Conservation (phyloP, 2,329 filamentous ascomycete genomes). For the Talaromyces islandicus region DNA sequence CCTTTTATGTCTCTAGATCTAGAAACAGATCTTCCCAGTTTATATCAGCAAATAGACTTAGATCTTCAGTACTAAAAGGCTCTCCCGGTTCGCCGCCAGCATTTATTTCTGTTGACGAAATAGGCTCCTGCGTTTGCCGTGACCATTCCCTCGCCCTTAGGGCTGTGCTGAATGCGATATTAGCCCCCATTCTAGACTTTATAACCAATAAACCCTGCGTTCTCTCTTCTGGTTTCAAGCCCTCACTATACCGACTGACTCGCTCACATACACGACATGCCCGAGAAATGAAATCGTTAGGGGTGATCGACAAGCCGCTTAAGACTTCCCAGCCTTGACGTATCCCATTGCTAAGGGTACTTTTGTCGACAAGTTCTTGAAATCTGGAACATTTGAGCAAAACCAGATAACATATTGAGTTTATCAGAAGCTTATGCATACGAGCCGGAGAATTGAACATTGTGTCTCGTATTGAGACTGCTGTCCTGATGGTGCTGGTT, state of each 20-base stretch:
- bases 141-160: background rate
- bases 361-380: background rate
- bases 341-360: background rate
- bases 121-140: background rate
- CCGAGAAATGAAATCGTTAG: slow-evolving; percentile 1
- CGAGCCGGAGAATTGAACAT: background rate
- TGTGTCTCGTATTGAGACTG: background rate
- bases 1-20: background rate
- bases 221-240: background rate
- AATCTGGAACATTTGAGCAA: slow-evolving; percentile 3
- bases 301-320: background rate
- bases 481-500: background rate
- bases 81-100: background rate
- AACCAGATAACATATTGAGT: slow-evolving; percentile 5
- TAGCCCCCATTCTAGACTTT: slow-evolving; percentile 5
- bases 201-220: background rate
- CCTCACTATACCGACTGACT: slow-evolving; percentile 4
- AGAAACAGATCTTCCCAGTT: slow-evolving; percentile 6
- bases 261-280: background rate
- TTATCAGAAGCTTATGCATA: slow-evolving; percentile 3
- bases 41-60: slow-evolving; percentile 3
- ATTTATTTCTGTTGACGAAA: background rate
- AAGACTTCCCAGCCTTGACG: slow-evolving; percentile 5
- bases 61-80: background rate
- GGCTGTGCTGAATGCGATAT: slow-evolving; percentile 2